Evolutionary conservation across 1,139 yeast species (phyloP), one percentile per base, ranked within the genome.

Genomic region (Eremothecium cymbalariae): DNA sequence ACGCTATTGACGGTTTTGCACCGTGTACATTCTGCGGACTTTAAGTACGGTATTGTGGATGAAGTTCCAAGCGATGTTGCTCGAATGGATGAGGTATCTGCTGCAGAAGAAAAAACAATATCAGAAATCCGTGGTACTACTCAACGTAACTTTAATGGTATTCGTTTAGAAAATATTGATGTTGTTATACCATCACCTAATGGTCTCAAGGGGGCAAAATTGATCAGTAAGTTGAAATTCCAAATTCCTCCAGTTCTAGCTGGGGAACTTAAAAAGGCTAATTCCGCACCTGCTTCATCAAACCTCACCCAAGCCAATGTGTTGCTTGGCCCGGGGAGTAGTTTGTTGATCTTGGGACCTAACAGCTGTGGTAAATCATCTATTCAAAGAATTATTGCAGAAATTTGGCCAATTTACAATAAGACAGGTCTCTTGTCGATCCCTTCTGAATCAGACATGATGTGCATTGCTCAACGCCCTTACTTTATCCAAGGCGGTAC

Each of bases 351-450:
- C 28, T 67, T 86, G 42, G 96, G 96, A 8, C 70, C 90, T 31
- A 88, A 86, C 51, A 95, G 96, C 12, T 72, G 82, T 46, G 97
- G 97, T 38, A 88, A 88, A 55, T 80, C 94, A 2, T 77, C 95
- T 0, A 80, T 88, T 48, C 78, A 88, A 30, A 68, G 96, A 43
- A 72, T 88, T 3, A 67, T 86, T 43, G 90, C 94, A 3, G 95
- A 93, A 15, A 66, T 88, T 41, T 88, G 96, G 96, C 96, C 97
- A 13, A 70, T 84, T 21, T 88, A 83, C 59, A 65, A 69, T 42
- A 55, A 52, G 28, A 57, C 70, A 16, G 96, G 96, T 0, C 68
- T 86, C 39, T 64, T 88, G 30, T 82, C 94, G 7, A 81, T 79
- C 50, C 95, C 95, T 8, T 65, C 71, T 35, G 80, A 77, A 38